A percentile compares a stretch with the other conserved stretches of the same genome.
phyloP scores from a whole-genome alignment of 805 yeast genomes.

The Isabelozyma rhagii region DNA sequence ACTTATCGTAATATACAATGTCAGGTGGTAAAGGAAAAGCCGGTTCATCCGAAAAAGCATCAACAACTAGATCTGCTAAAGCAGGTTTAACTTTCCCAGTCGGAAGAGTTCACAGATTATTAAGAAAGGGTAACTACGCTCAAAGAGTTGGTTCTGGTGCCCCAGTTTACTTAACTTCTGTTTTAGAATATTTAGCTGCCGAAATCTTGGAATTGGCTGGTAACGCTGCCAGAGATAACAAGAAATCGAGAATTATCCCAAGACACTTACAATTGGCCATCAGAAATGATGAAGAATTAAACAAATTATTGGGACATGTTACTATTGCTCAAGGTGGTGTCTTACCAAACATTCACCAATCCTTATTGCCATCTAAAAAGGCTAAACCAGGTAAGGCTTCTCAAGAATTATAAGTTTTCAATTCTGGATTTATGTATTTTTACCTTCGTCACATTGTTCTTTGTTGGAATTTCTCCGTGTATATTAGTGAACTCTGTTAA shows the following conservation, averaged over 20 bases:
- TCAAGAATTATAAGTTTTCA: slow-evolving; percentile 53
- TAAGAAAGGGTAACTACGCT: slow-evolving; percentile 97
- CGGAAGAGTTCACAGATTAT: slow-evolving; percentile 96
- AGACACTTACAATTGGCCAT: slow-evolving; percentile 98
- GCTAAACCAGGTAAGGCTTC: slow-evolving; percentile 59
- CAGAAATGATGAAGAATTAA: slow-evolving; percentile 98
- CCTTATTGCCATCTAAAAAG: slow-evolving; percentile 81
- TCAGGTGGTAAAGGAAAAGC: slow-evolving; percentile 91
- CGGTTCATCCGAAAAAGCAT: slow-evolving; percentile 89
- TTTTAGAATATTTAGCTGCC: slow-evolving; percentile 94
- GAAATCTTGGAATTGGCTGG: slow-evolving; percentile 98
- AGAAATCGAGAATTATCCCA: slow-evolving; percentile 98
- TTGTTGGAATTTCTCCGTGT: slow-evolving; percentile 6
- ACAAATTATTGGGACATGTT: slow-evolving; percentile 88
- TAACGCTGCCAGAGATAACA: slow-evolving; percentile 98
- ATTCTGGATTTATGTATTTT: slow-evolving; percentile 1
- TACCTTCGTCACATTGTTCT: neutral
- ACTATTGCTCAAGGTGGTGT: slow-evolving; percentile 99
- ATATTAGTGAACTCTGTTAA: slow-evolving; percentile 12
- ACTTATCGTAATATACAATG: slow-evolving; percentile 43
- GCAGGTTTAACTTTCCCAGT: slow-evolving; percentile 99
- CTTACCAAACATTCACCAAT: slow-evolving; percentile 93
- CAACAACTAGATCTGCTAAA: slow-evolving; percentile 97
- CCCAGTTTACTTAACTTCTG: slow-evolving; percentile 96
- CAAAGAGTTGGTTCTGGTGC: slow-evolving; percentile 99